These are phyloP conservation scores for Puccinia hordei DNA, from an alignment of 1,284 basidiomycete species.

Conservation along the genomic window DNA sequence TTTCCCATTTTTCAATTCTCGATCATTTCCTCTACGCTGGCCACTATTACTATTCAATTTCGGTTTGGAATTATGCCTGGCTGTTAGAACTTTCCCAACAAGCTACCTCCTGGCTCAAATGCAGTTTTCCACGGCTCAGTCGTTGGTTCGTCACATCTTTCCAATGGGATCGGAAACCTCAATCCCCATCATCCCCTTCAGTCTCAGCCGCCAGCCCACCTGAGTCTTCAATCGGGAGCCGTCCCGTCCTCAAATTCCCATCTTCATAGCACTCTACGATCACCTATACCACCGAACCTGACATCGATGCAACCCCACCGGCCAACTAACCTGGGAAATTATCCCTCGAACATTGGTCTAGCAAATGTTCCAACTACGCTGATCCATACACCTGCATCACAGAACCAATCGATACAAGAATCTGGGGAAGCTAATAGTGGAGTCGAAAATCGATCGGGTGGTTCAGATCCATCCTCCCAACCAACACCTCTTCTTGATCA, in stretches of 20 bases:
- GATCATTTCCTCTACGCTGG: background rate
- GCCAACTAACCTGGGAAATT: constrained; percentile 11
- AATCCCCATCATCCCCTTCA: constrained; percentile 29
- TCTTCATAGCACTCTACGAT: constrained; percentile 40
- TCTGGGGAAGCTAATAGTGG: background rate
- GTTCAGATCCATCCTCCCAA: constrained; percentile 45
- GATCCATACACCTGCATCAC: constrained; percentile 39
- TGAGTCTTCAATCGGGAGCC: constrained; percentile 23
- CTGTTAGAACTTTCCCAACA: constrained; percentile 33
- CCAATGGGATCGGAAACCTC: constrained; percentile 33
- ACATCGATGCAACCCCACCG: background rate
- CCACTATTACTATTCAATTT: background rate
- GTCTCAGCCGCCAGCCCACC: constrained; percentile 21
- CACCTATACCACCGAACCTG: constrained; percentile 48
- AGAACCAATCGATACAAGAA: constrained; percentile 47
- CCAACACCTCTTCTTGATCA: constrained; percentile 45
- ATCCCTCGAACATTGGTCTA: constrained; percentile 25
- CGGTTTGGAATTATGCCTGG: background rate
- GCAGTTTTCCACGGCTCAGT: constrained; percentile 27
- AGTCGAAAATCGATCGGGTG: constrained; percentile 30
- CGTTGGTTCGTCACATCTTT: constrained; percentile 47
- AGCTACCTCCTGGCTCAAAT: constrained; percentile 19
- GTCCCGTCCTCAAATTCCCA: constrained; percentile 33
- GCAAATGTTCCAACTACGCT: constrained; percentile 18
- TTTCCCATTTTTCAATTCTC: background rate